These are phyloP conservation scores for Starmerella sp. DNA, from an alignment of 805 yeast genomes.

Conservation along the genomic window DNA sequence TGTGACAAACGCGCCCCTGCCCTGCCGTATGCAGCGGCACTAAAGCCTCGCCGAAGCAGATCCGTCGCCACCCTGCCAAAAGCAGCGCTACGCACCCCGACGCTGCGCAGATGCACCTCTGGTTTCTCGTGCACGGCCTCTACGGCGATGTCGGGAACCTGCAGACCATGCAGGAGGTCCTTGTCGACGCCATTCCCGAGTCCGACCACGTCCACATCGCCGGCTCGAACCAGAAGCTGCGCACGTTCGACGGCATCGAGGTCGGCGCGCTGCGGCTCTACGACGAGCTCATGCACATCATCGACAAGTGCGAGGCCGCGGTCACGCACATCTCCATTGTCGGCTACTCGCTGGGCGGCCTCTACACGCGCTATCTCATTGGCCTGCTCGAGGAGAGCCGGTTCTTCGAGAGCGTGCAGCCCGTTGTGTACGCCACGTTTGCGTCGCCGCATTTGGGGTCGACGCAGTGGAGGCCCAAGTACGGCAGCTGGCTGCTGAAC, in stretches of 20 bases:
- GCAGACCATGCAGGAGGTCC: not conserved
- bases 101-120: not conserved
- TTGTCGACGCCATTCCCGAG: not conserved
- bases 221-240: constrained; percentile 47
- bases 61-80: not conserved
- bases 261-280: constrained; percentile 50
- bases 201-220: not conserved
- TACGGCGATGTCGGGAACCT: not conserved
- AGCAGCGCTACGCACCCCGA: not conserved
- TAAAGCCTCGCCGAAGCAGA: not conserved
- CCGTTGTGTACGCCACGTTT: constrained; percentile 52
- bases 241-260: constrained; percentile 74
- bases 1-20: not conserved
- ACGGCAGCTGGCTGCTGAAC: constrained; percentile 37
- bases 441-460: constrained; percentile 60
- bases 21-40: not conserved
- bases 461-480: constrained; percentile 2
- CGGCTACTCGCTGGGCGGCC: constrained; percentile 84
- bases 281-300: constrained; percentile 42
- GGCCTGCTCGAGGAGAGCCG: constrained; percentile 48
- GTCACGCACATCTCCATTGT: constrained; percentile 60
- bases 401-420: constrained; percentile 48
- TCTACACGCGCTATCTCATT: constrained; percentile 61
- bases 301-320: constrained; percentile 28
- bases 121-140: constrained; percentile 1